Evolutionary conservation across 495 filamentous ascomycete genomes (phyloP).

Genomic region (Aspergillus nidulans): DNA sequence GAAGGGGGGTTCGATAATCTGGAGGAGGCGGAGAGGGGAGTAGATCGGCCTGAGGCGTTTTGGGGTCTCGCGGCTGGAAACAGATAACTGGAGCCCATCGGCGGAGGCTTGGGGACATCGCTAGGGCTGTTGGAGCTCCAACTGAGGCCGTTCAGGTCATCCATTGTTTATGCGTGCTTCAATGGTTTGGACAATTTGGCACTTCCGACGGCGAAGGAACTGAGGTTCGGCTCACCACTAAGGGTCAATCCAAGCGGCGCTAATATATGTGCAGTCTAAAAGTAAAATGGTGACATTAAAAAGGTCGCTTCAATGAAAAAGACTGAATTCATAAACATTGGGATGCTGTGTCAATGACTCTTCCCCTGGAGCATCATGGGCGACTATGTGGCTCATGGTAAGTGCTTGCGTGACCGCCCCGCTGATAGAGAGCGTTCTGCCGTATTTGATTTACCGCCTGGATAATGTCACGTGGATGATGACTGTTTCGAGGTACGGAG

Average conservation of each 20-base stretch:
- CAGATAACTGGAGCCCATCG: slow-evolving; percentile 49
- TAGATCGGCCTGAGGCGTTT: slow-evolving; percentile 65
- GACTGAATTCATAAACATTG: background rate
- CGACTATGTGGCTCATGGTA: slow-evolving; percentile 1
- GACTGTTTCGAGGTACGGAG: too few relatives aligned
- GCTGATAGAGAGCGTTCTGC: background rate
- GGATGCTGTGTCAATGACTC: background rate
- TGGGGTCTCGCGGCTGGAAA: slow-evolving; percentile 55
- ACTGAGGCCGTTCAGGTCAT: slow-evolving; percentile 54
- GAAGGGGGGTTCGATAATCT: slow-evolving; percentile 47
- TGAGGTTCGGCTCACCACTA: slow-evolving; percentile 13
- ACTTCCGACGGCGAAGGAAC: background rate
- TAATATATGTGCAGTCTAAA: background rate
- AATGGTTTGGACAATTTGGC: slow-evolving; percentile 16
- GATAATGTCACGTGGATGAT: background rate
- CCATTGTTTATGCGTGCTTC: slow-evolving; percentile 38
- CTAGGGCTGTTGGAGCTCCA: slow-evolving; percentile 43
- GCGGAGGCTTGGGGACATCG: slow-evolving; percentile 40
- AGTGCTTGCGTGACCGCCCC: background rate
- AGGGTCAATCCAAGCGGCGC: slow-evolving; percentile 2
- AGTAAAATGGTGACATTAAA: background rate
- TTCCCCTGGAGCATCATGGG: slow-evolving; percentile 7
- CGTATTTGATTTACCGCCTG: background rate
- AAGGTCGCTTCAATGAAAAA: background rate
- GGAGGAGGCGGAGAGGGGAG: slow-evolving; percentile 56